Evolutionary conservation across 2,329 filamentous ascomycete species (phyloP), one percentile per base, ranked within the genome.

Genomic region (Pyrenochaeta sp.): DNA sequence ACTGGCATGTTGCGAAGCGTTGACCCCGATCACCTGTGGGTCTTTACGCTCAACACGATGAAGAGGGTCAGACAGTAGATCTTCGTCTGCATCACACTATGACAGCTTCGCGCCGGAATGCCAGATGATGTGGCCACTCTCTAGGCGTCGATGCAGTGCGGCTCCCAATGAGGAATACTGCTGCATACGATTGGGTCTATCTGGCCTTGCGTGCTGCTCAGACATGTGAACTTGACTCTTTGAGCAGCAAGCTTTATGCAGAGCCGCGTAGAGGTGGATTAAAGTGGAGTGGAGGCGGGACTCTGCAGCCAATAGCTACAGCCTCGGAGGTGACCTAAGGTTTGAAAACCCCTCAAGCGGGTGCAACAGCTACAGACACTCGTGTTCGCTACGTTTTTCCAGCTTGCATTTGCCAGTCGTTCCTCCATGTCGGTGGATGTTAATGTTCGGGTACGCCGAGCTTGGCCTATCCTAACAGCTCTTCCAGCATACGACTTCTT

Each of bases 241-340:
- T 36, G n/a, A 17, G 33, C 1, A 36, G 17, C 7, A 36, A 18
- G 11, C 33, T 36, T 36, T 17, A 36, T 36, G 33, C 33, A 36
- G 33, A 36, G 33, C 17, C 17, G 17, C 33, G 17, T 36, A 36
- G 12, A 36, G 17, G 33, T 36, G 33, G 33, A 27, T 5, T 27
- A 27, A 9, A 36, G 33, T n/a, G 17, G 39, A 36, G 44, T 36
- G 30, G 33, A 41, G 41, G 41, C 30, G 4, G 15, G 35, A 35
- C 41, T 48, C 54, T 45, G 49, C 35, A 33, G 42, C 45, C 33
- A 43, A 40, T 27, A 31, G 27, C 17, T n/a, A 23, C 30, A 31
- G 23, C 39, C 18, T 23, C 11, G 18, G 30, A 42, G 40, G 49
- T 56, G 49, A 56, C 49, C 33, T 45, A 49, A 35, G 39, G 20